Evolutionary conservation across 1,139 yeast genomes (phyloP).

Genomic region (Wickerhamomyces sp.): DNA sequence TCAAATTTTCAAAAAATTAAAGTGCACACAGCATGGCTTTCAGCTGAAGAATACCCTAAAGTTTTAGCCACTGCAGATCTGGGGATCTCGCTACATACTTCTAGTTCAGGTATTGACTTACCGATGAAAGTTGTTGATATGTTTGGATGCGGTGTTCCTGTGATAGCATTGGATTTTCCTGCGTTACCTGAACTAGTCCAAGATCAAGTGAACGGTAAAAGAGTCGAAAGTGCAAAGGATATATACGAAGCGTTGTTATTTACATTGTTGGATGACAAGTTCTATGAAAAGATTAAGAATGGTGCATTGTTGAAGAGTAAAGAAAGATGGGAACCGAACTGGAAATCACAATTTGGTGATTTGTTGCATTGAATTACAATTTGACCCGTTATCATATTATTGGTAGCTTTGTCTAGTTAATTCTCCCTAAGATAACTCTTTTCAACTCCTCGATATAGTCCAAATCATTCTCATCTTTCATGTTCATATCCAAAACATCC

Average conservation of each 20-base stretch:
- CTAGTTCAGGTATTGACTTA: conserved; percentile 88
- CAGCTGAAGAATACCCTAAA: conserved; percentile 74
- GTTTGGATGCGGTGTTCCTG: conserved; percentile 96
- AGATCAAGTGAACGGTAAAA: conserved; percentile 40
- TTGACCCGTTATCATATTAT: too few relatives aligned
- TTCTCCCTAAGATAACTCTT: conserved; percentile 1
- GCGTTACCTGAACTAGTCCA: conserved; percentile 63
- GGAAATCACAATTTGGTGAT: conserved; percentile 38
- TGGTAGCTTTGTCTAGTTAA: too few relatives aligned
- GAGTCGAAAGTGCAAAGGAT: conserved; percentile 39
- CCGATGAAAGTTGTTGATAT: conserved; percentile 98
- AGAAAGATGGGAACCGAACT: conserved; percentile 70
- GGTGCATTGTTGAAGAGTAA: conserved; percentile 73
- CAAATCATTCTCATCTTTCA: conserved; percentile 37
- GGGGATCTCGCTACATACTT: conserved; percentile 85
- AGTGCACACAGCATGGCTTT: conserved; percentile 70
- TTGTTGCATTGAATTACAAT: too few relatives aligned
- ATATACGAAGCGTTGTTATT: conserved; percentile 45
- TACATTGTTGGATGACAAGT: conserved; percentile 38
- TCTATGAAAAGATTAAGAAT: conserved; percentile 36
- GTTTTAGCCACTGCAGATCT: conserved; percentile 74
- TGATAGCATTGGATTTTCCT: conserved; percentile 67
- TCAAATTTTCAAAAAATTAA: conserved; percentile 43
- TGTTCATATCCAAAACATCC: conserved; percentile 31
- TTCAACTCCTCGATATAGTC: conserved; percentile 22